Evolutionary conservation across 2,329 filamentous ascomycete species (phyloP).

Genomic region (Talaromyces piceae): DNA sequence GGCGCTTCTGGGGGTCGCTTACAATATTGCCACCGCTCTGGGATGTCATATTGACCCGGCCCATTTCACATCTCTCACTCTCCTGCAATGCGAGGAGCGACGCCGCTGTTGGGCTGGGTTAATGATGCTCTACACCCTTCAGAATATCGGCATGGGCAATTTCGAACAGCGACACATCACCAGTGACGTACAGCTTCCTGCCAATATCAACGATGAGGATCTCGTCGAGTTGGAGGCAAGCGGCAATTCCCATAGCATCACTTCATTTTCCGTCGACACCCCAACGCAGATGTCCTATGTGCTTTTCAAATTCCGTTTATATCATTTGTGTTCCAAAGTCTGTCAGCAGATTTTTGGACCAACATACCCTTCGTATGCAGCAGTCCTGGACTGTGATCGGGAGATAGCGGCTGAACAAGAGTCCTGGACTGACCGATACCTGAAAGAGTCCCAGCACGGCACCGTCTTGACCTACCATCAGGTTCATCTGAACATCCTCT

Average conservation of each 20-base stretch:
- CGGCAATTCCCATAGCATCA: constrained; percentile 15
- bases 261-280: constrained; percentile 8
- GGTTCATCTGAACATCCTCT: constrained; percentile 35
- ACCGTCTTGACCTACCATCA: constrained; percentile 27
- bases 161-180: constrained; percentile 22
- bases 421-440: constrained; percentile 24
- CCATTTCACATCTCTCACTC: constrained; percentile 23
- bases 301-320: constrained; percentile 30
- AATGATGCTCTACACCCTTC: constrained; percentile 34
- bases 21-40: constrained; percentile 35
- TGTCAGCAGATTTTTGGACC: constrained; percentile 27
- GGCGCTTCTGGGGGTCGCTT: constrained; percentile 33
- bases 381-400: constrained; percentile 20
- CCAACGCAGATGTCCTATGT: constrained; percentile 38
- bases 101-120: constrained; percentile 34
- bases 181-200: constrained; percentile 25
- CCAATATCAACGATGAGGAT: constrained; percentile 31
- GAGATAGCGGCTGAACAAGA: constrained; percentile 26
- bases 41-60: constrained; percentile 37
- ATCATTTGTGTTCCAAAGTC: constrained; percentile 30
- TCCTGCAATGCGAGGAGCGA: constrained; percentile 32
- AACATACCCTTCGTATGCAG: constrained; percentile 14
- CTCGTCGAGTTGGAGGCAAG: constrained; percentile 19
- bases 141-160: constrained; percentile 31
- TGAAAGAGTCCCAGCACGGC: constrained; percentile 17